Evolutionary conservation across 257 asterid genomes (phyloP), one percentile per base, ranked within the genome.

Genomic region (Salvia rosmarinus): DNA sequence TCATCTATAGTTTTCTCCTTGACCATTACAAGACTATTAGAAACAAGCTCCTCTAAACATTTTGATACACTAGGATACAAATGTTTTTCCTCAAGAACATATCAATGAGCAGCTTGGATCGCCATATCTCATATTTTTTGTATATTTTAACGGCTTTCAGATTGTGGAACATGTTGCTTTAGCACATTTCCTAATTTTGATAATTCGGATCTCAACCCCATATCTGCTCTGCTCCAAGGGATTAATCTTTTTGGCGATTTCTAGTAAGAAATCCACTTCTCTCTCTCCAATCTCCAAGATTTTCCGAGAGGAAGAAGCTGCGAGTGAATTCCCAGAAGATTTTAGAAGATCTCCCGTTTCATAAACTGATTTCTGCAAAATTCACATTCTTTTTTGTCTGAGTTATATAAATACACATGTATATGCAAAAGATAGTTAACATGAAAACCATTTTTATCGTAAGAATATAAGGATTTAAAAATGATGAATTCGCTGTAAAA

Each of bases 211-310:
- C 52, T 62, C 2, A 62, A 11, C 0, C 35, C 3, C 2, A 5
- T 20, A 13, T 62, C 68, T 39, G 52, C 52, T 40, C 68, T 62
- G 52, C 68, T 62, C 68, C 68, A 62, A 40, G 52, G 68, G 9
- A 62, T 39, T 39, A 62, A 40, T 62, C 52, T n/a, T 39, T 20
- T 62, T 62, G 34, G 35, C 4, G 21, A 11, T 62, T 62, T 62
- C 52, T 62, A 39, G 68, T 6, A 62, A 19, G 68, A 52, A 39
- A 62, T 62, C 68, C 68, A 62, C 19, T 62, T 58, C 68, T 10
- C 0, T 6, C 9, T 17, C 6, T 3, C 50, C 68, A 30, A 47
- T 58, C 7, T 46, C 16, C 17, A 71, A 10, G 75, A 71, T 58
- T 58, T 58, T 39, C 12, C 0, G 40, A 44, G 21, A 16, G 20